Percentiles rank a stretch among this genome's conserved stretches.
These are phyloP conservation scores for Colletotrichum brevisporum DNA, from an alignment of 2,329 filamentous ascomycete species.

Conservation along the genomic window DNA sequence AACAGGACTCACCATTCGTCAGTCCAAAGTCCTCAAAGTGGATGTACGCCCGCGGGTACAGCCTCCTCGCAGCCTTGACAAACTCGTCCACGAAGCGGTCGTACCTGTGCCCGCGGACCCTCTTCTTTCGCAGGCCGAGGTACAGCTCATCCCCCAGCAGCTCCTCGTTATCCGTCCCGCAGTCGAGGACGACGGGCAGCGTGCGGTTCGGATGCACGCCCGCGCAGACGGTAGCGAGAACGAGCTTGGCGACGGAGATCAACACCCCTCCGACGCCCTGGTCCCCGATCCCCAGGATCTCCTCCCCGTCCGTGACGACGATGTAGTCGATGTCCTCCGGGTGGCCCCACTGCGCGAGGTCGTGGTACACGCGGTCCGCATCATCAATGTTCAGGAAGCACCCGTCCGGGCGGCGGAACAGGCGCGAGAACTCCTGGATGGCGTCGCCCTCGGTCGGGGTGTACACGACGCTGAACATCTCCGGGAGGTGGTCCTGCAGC, in stretches of 20 bases:
- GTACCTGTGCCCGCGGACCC: constrained; percentile 80
- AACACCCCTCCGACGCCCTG: constrained; percentile 89
- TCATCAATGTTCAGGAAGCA: constrained; percentile 85
- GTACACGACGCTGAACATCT: constrained; percentile 94
- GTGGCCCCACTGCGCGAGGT: constrained; percentile 77
- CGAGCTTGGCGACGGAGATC: constrained; percentile 87
- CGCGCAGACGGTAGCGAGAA: constrained; percentile 87
- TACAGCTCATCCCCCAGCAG: constrained; percentile 84
- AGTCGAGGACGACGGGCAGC: constrained; percentile 86
- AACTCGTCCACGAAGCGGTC: constrained; percentile 84
- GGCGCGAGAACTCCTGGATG: constrained; percentile 84
- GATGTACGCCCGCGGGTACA: constrained; percentile 85
- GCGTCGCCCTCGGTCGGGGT: constrained; percentile 92
- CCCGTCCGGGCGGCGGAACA: constrained; percentile 85
- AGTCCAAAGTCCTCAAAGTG: constrained; percentile 94
- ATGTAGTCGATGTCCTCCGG: constrained; percentile 88
- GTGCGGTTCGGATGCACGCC: constrained; percentile 86
- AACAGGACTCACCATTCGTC: constrained; percentile 67
- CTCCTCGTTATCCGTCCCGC: constrained; percentile 85
- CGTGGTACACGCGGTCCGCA: constrained; percentile 73
- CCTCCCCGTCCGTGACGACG: constrained; percentile 79
- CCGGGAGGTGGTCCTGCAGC: constrained; percentile 81
- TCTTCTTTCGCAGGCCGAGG: constrained; percentile 77
- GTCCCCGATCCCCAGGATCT: constrained; percentile 91
- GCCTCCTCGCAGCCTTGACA: constrained; percentile 74